Percentiles rank a stretch among this genome's conserved stretches.
phyloP scores from a whole-genome alignment of 2,329 filamentous ascomycete genomes.

The Ceratocystis harringtonii region DNA sequence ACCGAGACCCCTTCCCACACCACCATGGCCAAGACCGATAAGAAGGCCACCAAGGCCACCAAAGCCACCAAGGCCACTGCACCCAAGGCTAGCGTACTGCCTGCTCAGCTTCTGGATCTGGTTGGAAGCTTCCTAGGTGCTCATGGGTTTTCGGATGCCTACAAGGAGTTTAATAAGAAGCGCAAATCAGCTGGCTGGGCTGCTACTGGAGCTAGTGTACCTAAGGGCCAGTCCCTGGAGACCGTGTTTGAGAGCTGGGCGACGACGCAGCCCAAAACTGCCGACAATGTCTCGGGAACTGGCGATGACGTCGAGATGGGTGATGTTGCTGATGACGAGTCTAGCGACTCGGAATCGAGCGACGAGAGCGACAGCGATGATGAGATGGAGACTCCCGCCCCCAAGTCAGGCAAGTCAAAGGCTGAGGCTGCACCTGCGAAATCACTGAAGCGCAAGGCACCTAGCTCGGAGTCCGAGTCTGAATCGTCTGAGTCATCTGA shows the following conservation, averaged over 20 bases:
- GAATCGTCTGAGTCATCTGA: neutral
- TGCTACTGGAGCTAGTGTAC: constrained; percentile 20
- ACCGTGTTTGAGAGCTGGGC: constrained; percentile 39
- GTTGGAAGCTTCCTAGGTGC: constrained; percentile 52
- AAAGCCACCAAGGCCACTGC: constrained; percentile 3
- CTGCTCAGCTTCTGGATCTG: constrained; percentile 49
- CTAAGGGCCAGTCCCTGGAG: constrained; percentile 29
- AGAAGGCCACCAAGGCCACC: constrained; percentile 22
- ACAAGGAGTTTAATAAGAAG: constrained; percentile 48
- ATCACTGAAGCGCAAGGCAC: constrained; percentile 30
- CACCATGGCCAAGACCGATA: constrained; percentile 24
- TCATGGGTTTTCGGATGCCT: constrained; percentile 48
- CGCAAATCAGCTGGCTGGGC: constrained; percentile 38
- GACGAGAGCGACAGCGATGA: constrained; percentile 19
- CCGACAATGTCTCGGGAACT: constrained; percentile 1
- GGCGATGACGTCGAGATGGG: constrained; percentile 19
- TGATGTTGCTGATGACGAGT: constrained; percentile 16
- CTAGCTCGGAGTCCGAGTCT: constrained; percentile 20
- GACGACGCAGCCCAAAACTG: constrained; percentile 19
- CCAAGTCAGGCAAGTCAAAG: constrained; percentile 21
- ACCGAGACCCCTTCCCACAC: constrained; percentile 11
- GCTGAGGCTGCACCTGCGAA: constrained; percentile 19
- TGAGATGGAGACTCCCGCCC: constrained; percentile 17
- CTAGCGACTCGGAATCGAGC: constrained; percentile 13
- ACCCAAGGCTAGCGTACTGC: constrained; percentile 27